Conservation (phyloP, 768 basidiomycete species). For the Russula brevipes region DNA sequence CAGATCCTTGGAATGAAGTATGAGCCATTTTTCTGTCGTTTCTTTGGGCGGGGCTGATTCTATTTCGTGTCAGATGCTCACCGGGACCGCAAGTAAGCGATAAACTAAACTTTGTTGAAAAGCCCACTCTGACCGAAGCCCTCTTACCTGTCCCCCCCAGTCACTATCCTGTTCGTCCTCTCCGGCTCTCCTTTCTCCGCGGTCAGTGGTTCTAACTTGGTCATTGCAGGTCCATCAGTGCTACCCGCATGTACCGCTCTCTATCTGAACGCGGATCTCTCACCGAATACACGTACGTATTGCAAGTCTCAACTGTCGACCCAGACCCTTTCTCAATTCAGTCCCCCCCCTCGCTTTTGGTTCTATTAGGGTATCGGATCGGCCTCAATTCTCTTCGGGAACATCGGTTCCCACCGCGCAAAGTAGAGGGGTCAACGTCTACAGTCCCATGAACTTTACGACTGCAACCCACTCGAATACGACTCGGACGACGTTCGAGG, state of each 20-base stretch:
- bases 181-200: neutral
- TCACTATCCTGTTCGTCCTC: conserved; percentile 1
- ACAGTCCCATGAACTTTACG: neutral
- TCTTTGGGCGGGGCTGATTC: neutral
- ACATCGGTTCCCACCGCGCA: neutral
- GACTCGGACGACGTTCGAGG: neutral
- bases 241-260: conserved; percentile 16
- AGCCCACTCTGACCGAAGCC: neutral
- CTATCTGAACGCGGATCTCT: conserved; percentile 1
- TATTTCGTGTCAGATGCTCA: conserved; percentile 3
- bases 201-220: neutral
- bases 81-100: neutral
- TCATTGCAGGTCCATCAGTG: conserved; percentile 2
- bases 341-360: neutral
- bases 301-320: neutral
- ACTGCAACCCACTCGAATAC: neutral
- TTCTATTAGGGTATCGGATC: neutral
- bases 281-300: conserved; percentile 15
- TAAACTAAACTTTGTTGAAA: neutral
- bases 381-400: neutral
- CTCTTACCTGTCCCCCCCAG: neutral
- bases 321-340: neutral
- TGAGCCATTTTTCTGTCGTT: neutral
- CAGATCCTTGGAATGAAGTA: conserved; percentile 15
- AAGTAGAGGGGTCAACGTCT: neutral